Percentiles rank a stretch among this genome's conserved stretches.
Evolutionary conservation across 2,329 filamentous ascomycete genomes (phyloP).

Genomic region (Thermoascus crustaceus): DNA sequence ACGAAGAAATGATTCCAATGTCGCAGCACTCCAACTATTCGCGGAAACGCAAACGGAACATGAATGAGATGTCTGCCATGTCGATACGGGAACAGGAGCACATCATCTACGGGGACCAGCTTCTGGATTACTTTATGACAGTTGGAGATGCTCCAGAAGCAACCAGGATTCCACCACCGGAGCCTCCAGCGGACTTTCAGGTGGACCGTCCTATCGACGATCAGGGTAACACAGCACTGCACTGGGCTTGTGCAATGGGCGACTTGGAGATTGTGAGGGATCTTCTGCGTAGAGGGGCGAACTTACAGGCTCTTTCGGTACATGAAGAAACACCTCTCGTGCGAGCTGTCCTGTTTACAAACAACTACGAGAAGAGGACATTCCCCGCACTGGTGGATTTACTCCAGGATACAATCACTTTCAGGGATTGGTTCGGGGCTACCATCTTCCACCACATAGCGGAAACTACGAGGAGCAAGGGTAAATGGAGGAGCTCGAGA

Average conservation of each 20-base stretch:
- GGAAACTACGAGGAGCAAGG: conserved; percentile 74
- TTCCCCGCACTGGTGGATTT: conserved; percentile 80
- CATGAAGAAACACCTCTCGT: conserved; percentile 84
- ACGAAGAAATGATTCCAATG: conserved; percentile 68
- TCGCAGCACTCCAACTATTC: conserved; percentile 51
- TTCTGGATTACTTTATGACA: conserved; percentile 92
- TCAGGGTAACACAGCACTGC: conserved; percentile 83
- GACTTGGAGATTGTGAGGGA: conserved; percentile 87
- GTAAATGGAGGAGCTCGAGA: conserved; percentile 78
- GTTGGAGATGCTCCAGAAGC: conserved; percentile 66
- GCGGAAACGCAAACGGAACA: conserved; percentile 70
- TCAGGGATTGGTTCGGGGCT: conserved; percentile 69
- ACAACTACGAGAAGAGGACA: conserved; percentile 88
- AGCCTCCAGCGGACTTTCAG: conserved; percentile 78
- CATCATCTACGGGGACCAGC: conserved; percentile 81
- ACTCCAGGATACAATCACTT: conserved; percentile 71
- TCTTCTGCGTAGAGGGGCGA: conserved; percentile 71
- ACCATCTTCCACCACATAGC: conserved; percentile 94
- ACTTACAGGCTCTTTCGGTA: conserved; percentile 60
- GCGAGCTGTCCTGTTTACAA: conserved; percentile 90
- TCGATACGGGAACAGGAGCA: conserved; percentile 69
- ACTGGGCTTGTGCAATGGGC: conserved; percentile 97
- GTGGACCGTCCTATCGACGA: conserved; percentile 90
- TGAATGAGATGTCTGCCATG: conserved; percentile 51
- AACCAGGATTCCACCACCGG: conserved; percentile 52